phyloP scores from a whole-genome alignment of 2,329 filamentous ascomycete genomes.

The Podosphaera fusca region DNA sequence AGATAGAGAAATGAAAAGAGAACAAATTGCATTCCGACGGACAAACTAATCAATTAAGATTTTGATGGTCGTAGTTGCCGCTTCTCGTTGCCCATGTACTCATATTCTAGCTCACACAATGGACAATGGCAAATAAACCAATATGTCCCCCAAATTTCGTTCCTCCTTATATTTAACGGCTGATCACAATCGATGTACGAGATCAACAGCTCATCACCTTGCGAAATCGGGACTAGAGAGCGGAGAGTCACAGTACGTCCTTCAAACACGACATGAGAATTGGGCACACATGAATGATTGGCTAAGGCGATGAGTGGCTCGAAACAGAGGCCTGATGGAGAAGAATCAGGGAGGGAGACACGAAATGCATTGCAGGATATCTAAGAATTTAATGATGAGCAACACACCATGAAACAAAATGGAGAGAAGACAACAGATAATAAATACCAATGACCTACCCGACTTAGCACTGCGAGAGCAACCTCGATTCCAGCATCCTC shows the following conservation, averaged over 20 bases:
- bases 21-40: no score
- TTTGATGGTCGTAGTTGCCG: no score
- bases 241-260: constrained; percentile 27
- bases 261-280: constrained; percentile 32
- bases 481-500: constrained; percentile 17
- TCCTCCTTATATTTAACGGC: constrained; percentile 2
- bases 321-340: constrained; percentile 30
- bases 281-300: constrained; percentile 40
- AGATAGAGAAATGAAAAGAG: no score
- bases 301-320: constrained; percentile 27
- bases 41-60: no score
- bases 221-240: constrained; percentile 24
- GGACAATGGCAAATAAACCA: constrained; percentile 12
- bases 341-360: constrained; percentile 27
- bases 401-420: neutral
- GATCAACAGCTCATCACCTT: constrained; percentile 34
- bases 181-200: constrained; percentile 31
- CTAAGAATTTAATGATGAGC: constrained; percentile 15
- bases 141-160: constrained; percentile 8
- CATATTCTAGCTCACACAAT: constrained; percentile 4
- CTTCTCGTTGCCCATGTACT: no score
- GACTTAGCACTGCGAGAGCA: constrained; percentile 28
- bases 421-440: neutral
- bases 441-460: constrained; percentile 18
- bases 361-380: constrained; percentile 40